Conservation (phyloP, 2,329 filamentous ascomycete species). For the Fonsecaea nubica region DNA sequence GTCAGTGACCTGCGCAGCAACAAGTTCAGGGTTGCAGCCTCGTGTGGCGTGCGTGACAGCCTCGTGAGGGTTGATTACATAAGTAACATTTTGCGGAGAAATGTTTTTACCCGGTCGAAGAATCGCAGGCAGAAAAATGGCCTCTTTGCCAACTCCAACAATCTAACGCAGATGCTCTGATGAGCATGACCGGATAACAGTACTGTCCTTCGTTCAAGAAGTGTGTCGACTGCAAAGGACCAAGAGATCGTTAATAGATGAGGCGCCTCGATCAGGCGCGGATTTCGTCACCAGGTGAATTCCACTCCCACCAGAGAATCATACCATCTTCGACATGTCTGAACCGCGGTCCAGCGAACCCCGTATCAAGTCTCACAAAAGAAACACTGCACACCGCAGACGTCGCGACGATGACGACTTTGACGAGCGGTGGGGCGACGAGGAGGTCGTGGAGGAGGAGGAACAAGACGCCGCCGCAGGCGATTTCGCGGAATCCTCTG, state of each 20-base stretch:
- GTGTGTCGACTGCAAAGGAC: not conserved
- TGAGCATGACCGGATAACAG: not conserved
- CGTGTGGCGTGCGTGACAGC: not conserved
- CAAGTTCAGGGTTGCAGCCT: not conserved
- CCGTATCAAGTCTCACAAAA: constrained; percentile 31
- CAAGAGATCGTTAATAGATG: not conserved
- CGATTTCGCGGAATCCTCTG: constrained; percentile 71
- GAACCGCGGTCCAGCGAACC: constrained; percentile 33
- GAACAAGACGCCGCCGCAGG: constrained; percentile 57
- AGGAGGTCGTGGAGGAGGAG: constrained; percentile 63
- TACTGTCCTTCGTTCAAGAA: not conserved
- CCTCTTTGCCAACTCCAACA: not conserved
- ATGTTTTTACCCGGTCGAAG: not conserved
- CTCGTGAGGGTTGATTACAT: not conserved
- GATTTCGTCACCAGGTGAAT: constrained; percentile 25
- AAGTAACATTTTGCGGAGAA: not conserved
- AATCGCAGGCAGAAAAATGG: not conserved
- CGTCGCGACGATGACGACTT: constrained; percentile 58
- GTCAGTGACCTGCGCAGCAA: not conserved
- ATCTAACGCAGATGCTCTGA: not conserved
- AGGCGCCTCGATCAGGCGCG: not conserved
- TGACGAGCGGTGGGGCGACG: constrained; percentile 82
- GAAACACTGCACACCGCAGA: constrained; percentile 30
- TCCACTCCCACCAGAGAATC: not conserved
- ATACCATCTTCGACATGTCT: constrained; percentile 26